Conservation (phyloP, 345 rosid species). For the Acer yangbiense region DNA sequence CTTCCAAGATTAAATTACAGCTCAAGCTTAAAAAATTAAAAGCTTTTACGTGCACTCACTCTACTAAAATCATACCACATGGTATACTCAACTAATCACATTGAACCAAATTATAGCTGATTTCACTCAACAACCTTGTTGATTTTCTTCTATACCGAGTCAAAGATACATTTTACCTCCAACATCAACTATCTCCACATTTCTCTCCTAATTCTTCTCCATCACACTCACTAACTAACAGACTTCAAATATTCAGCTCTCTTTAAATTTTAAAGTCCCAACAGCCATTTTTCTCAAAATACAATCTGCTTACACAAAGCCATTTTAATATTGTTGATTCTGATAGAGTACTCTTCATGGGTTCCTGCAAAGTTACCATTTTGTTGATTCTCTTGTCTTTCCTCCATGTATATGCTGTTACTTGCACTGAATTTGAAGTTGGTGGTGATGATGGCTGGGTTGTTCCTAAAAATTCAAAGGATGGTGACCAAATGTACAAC, state of each 20-base stretch:
- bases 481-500: constrained; percentile 52
- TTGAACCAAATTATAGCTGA: neutral
- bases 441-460: constrained; percentile 73
- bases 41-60: too few species aligned
- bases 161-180: constrained; percentile 13
- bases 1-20: too few species aligned
- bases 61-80: too few species aligned
- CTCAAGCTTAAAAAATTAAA: too few species aligned
- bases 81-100: too few species aligned
- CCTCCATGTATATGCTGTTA: constrained; percentile 20
- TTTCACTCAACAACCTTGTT: constrained; percentile 11
- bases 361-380: constrained; percentile 11
- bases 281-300: neutral
- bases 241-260: neutral
- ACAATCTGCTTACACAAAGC: too few species aligned
- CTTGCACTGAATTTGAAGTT: constrained; percentile 52
- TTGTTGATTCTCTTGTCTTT: constrained; percentile 23
- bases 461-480: constrained; percentile 46
- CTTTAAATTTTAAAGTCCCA: neutral
- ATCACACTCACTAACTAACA: neutral
- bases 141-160: constrained; percentile 9
- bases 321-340: constrained; percentile 18
- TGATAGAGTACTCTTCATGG: neutral
- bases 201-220: constrained; percentile 19
- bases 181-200: constrained; percentile 17